Conservation (phyloP, 352 stramenopile species). For the Phytopythium montanum region DNA sequence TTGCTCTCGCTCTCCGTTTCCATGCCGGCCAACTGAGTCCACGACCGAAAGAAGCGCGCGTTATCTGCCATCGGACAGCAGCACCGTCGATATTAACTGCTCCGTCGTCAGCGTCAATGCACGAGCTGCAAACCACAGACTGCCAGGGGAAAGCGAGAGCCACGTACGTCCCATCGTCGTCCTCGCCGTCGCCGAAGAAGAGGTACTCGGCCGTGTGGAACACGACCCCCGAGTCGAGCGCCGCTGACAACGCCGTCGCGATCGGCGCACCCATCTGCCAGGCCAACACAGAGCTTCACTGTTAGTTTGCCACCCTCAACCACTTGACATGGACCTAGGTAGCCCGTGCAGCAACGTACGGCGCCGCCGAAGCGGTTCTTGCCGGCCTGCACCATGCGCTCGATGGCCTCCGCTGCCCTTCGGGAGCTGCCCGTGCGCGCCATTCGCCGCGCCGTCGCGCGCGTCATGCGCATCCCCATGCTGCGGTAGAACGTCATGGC, state of each 20-base stretch:
- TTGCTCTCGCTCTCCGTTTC: constrained; percentile 12
- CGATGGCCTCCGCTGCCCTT: constrained; percentile 39
- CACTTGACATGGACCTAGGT: not conserved
- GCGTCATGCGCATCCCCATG: constrained; percentile 60
- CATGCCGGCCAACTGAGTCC: not conserved
- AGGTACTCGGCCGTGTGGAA: constrained; percentile 68
- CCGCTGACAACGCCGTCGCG: constrained; percentile 36
- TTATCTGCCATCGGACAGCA: constrained; percentile 58
- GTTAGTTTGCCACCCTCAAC: not conserved
- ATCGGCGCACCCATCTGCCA: constrained; percentile 47
- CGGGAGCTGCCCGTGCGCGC: constrained; percentile 47
- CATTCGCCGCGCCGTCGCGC: constrained; percentile 57
- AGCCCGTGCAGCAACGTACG: constrained; percentile 28
- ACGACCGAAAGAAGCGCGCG: constrained; percentile 7
- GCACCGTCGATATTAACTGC: constrained; percentile 69
- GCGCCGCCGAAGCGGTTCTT: constrained; percentile 64
- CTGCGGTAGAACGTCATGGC: constrained; percentile 72
- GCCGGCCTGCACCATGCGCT: constrained; percentile 57
- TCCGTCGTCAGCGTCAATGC: constrained; percentile 60
- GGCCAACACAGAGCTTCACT: constrained; percentile 2
- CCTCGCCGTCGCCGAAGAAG: constrained; percentile 72
- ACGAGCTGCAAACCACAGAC: constrained; percentile 1
- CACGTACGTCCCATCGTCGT: constrained; percentile 80
- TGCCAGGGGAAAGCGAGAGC: constrained; percentile 6
- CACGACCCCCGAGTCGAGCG: constrained; percentile 41